Base-by-base conservation (phyloP, 2,329 filamentous ascomycete species). In the Colletotrichum tropicale region DNA sequence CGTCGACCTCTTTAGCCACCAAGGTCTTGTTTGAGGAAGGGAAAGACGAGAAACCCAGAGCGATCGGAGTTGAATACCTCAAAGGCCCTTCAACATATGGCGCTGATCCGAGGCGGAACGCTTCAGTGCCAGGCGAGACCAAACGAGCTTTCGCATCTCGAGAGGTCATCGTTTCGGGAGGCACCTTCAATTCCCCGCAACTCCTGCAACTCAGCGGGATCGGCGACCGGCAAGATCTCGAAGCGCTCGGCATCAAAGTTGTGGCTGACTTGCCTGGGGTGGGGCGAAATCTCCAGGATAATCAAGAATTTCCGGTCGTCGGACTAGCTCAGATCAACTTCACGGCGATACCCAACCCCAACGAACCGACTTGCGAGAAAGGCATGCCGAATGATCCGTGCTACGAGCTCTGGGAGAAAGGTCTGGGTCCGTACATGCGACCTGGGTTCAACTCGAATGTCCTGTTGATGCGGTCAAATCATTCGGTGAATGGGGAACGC, bases 161-260 rank as follows among this genome's bases (percentile, higher is more conserved):
- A 12, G 87, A 90, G 76, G 86, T 90, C n/a, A 88, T 90, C 69
- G 73, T 90, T 8, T 83, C 87, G 3, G 88, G 85, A 24, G 88
- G 88, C 24, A 80, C 86, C 9, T 87, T 87, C 79, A 87, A 87
- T 78, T 85, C 85, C 1, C 87, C 87, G 5, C 83, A 87, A 66
- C 80, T 89, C 66, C 83, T 89, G 9, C 86, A 88, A 79, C 81
- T 88, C 8, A 86, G 84, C 32, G 87, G 87, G 21, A 80, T 89
- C 66, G 87, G 87, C 3, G 81, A 84, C 18, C 81, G 79, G 12
- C 78, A 77, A 2, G 84, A 88, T 77, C 82, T 88, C 4, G 72
- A 84, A 10, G 79, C 82, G 16, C 83, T 89, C 78, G 81, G 84
- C n/a, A 92, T 93, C 76, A 81, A 85, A 1, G 85, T 92, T 8